Conservation (phyloP, 768 basidiomycete genomes). For the Tricholoma bakamatsutake region DNA sequence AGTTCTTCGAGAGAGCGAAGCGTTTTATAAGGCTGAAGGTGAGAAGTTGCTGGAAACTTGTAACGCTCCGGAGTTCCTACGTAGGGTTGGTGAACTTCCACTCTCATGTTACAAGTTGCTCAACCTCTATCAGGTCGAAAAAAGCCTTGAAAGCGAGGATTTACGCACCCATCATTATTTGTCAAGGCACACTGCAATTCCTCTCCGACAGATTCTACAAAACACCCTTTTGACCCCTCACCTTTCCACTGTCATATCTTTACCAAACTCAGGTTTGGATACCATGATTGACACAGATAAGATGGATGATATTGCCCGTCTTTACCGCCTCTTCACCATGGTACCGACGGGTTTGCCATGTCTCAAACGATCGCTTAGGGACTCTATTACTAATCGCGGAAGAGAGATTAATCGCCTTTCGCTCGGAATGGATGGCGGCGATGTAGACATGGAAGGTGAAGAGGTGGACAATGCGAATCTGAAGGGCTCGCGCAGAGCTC, state of each 20-base stretch:
- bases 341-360: constrained; percentile 62
- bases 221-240: constrained; percentile 73
- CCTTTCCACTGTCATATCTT: constrained; percentile 64
- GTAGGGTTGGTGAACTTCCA: constrained; percentile 40
- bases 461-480: constrained; percentile 31
- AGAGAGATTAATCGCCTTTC: constrained; percentile 71
- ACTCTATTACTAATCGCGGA: constrained; percentile 69
- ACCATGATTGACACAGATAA: constrained; percentile 82
- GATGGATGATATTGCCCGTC: constrained; percentile 64
- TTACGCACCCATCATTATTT: constrained; percentile 84
- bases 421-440: constrained; percentile 32
- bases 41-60: constrained; percentile 62
- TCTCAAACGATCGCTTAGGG: constrained; percentile 63
- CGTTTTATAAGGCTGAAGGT: constrained; percentile 78
- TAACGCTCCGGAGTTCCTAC: constrained; percentile 79
- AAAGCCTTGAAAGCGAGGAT: constrained; percentile 76
- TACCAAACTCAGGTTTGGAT: constrained; percentile 82
- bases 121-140: constrained; percentile 53
- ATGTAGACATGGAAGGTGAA: constrained; percentile 29
- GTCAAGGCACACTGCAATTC: constrained; percentile 60
- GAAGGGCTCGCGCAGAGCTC: constrained; percentile 44
- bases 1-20: constrained; percentile 69
- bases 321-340: constrained; percentile 70
- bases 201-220: constrained; percentile 73
- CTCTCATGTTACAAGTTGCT: constrained; percentile 18